These are phyloP conservation scores for Trametes cubensis DNA, from an alignment of 768 basidiomycete species.

Conservation along the genomic window DNA sequence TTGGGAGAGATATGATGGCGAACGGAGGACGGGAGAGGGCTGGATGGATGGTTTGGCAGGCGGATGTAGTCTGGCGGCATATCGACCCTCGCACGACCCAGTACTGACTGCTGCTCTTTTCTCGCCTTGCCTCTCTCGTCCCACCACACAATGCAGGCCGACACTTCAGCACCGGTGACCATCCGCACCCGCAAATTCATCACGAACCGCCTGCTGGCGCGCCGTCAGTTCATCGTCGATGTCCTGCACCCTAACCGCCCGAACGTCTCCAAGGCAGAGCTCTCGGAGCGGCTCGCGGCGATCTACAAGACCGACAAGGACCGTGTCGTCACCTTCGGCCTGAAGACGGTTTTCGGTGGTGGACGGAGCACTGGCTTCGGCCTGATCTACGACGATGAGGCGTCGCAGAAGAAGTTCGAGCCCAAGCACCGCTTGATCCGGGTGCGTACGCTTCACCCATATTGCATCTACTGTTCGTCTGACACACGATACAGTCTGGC, in stretches of 20 bases:
- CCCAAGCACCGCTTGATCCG: constrained; percentile 93
- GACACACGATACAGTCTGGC: constrained; percentile 53
- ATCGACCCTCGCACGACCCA: constrained; percentile 17
- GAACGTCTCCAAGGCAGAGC: constrained; percentile 90
- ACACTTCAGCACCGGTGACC: constrained; percentile 83
- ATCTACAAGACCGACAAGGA: constrained; percentile 93
- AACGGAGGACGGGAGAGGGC: constrained; percentile 32
- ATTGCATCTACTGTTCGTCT: not conserved
- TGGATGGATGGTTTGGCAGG: constrained; percentile 36
- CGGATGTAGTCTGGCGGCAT: constrained; percentile 37
- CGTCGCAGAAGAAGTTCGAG: constrained; percentile 95
- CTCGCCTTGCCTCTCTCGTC: constrained; percentile 22
- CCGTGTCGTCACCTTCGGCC: constrained; percentile 92
- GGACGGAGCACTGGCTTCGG: constrained; percentile 97
- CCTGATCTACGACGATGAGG: constrained; percentile 96
- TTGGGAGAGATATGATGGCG: constrained; percentile 17
- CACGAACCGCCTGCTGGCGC: constrained; percentile 95
- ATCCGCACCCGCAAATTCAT: constrained; percentile 99
- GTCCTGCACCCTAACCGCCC: constrained; percentile 94
- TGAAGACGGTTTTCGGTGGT: constrained; percentile 97
- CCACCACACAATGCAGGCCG: constrained; percentile 53
- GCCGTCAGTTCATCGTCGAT: constrained; percentile 95
- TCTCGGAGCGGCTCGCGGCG: constrained; percentile 88
- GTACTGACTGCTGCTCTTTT: constrained; percentile 3
- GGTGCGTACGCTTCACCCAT: constrained; percentile 53